Evolutionary conservation across 1,139 yeast species (phyloP), one percentile per base, ranked within the genome.

Genomic region (Saccharomycopsis hybrid): DNA sequence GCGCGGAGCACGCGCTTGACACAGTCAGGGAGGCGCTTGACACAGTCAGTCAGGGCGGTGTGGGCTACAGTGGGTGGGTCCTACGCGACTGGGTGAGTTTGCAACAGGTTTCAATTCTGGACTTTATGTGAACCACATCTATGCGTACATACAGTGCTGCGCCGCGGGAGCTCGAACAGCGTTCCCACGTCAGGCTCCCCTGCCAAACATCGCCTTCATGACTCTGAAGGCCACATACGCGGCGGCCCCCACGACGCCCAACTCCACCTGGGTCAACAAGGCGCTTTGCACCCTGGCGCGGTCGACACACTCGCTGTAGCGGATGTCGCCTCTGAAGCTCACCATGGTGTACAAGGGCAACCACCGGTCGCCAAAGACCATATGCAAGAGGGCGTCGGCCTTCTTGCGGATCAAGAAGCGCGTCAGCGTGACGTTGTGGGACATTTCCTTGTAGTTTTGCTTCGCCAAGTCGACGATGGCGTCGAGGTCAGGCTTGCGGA

Each of bases 261-360:
- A 32, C 27, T 48, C 51, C 18, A 48, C 18, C 13, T 41, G 37
- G 25, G 53, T 54, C 44, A 65, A 47, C 5, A 77, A 74, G 48
- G 59, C 69, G 55, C 69, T 73, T 61, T 78, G 88, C 53, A 72
- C 72, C 56, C 63, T 65, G 51, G 76, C 78, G 27, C 73, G 73
- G n/a, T 65, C 66, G 27, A 86, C 73, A 0, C 96, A 96, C 50
- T 72, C 71, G 1, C 89, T 76, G 62, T 90, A 90, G 2, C 84
- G 70, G 37, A 89, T 84, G 60, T 89, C 96, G 9, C 84, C 81
- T 56, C 96, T 72, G 67, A 90, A 90, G 1, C 95, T 84, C 2
- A 90, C 85, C 97, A 90, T 89, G 7, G 96, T 82, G 65, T 90
- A 90, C 60, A 90, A 68, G 1, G 97, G 96, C 40, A 87, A 69